Evolutionary conservation across 2,329 filamentous ascomycete species (phyloP).

Genomic region (Ceratocystis albifundus): DNA sequence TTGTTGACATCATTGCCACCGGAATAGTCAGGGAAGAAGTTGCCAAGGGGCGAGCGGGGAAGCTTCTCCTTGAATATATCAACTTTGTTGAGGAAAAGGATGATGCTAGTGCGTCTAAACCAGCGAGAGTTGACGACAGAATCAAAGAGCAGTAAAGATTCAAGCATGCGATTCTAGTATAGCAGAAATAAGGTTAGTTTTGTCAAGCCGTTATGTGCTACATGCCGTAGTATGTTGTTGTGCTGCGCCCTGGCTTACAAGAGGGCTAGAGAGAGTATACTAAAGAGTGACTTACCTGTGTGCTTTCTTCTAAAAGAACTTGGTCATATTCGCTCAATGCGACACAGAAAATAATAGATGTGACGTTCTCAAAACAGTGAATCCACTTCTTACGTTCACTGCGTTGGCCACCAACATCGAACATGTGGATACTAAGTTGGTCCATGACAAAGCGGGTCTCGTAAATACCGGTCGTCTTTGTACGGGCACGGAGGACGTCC

Average conservation of each 20-base stretch:
- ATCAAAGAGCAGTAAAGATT: slow-evolving; percentile 89
- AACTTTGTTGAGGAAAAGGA: slow-evolving; percentile 97
- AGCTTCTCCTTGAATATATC: slow-evolving; percentile 97
- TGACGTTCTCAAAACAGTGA: slow-evolving; percentile 98
- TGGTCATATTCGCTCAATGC: slow-evolving; percentile 97
- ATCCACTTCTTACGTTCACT: slow-evolving; percentile 99
- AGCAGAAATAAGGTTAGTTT: neutral
- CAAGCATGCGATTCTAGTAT: slow-evolving; percentile 96
- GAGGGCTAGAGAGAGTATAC: neutral
- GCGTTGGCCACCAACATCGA: slow-evolving; percentile 92
- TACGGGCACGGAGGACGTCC: slow-evolving; percentile 88
- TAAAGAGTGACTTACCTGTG: slow-evolving; percentile 54
- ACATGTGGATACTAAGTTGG: slow-evolving; percentile 98
- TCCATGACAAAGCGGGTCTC: slow-evolving; percentile 98
- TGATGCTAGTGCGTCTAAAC: slow-evolving; percentile 99
- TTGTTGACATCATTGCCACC: slow-evolving; percentile 97
- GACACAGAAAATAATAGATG: slow-evolving; percentile 98
- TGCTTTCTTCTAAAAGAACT: slow-evolving; percentile 90
- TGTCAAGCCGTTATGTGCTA: neutral
- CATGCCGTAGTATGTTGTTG: neutral
- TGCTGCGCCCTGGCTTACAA: neutral
- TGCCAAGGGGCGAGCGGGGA: slow-evolving; percentile 73
- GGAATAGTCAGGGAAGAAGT: slow-evolving; percentile 96
- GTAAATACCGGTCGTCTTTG: slow-evolving; percentile 98
- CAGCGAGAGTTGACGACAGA: slow-evolving; percentile 97